Conservation (phyloP, 352 stramenopile species). For the Salisapilia sapeloensis region DNA sequence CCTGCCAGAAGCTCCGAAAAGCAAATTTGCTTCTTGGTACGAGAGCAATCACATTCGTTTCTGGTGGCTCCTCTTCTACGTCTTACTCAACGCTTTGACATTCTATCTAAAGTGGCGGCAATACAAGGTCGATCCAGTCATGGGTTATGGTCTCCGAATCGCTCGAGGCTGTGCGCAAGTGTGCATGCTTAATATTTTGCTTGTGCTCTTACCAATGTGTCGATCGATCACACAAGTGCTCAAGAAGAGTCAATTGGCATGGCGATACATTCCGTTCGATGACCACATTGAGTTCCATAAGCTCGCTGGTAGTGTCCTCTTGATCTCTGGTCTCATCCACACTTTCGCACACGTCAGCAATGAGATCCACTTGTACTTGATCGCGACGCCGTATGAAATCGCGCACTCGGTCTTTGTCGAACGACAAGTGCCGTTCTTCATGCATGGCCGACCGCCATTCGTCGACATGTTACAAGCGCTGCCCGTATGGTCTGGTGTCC, state of each 20-base stretch:
- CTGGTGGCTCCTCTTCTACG: constrained; percentile 65
- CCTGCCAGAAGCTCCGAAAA: constrained; percentile 17
- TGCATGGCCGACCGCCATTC: constrained; percentile 35
- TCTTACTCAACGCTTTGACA: constrained; percentile 39
- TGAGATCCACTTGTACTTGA: constrained; percentile 46
- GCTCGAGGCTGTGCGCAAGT: constrained; percentile 57
- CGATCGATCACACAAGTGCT: constrained; percentile 58
- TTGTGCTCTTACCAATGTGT: constrained; percentile 67
- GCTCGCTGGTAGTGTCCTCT: constrained; percentile 37
- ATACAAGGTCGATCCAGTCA: constrained; percentile 58
- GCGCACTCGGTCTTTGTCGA: constrained; percentile 35
- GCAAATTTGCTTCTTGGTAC: constrained; percentile 50
- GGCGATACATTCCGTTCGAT: constrained; percentile 64
- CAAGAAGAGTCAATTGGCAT: constrained; percentile 40
- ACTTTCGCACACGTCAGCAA: constrained; percentile 49
- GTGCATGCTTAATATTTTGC: constrained; percentile 54
- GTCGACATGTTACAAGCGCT: constrained; percentile 43
- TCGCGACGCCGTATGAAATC: constrained; percentile 46
- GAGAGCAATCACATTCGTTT: constrained; percentile 54
- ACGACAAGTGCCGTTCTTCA: constrained; percentile 25
- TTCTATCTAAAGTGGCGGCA: constrained; percentile 57
- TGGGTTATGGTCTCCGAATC: constrained; percentile 56
- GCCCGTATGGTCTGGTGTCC: constrained; percentile 45
- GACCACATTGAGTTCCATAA: constrained; percentile 72
- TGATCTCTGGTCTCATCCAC: constrained; percentile 40